These are phyloP conservation scores for Rugosomyces carneus DNA, from an alignment of 1,284 basidiomycete species.

Conservation along the genomic window DNA sequence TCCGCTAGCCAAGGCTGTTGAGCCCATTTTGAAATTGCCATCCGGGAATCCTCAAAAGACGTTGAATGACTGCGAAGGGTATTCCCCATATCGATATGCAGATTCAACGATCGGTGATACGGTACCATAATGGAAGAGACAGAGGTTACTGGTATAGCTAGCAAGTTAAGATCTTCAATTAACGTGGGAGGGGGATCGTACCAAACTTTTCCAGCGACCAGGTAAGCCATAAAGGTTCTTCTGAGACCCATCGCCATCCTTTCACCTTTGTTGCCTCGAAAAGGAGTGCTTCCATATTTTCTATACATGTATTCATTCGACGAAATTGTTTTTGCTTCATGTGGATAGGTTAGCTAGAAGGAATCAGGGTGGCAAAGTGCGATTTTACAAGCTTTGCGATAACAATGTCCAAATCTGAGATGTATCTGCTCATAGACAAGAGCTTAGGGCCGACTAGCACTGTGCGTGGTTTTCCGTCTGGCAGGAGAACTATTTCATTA, in stretches of 20 bases:
- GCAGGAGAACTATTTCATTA: conserved; percentile 54
- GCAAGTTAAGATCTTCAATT: background rate
- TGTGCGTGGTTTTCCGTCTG: conserved; percentile 48
- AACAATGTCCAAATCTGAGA: conserved; percentile 53
- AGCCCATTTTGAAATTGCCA: conserved; percentile 55
- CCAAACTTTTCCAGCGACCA: conserved; percentile 78
- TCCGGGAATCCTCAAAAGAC: conserved; percentile 61
- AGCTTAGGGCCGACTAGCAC: conserved; percentile 59
- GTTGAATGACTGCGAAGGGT: conserved; percentile 57
- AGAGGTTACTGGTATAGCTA: conserved; percentile 39
- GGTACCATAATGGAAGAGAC: conserved; percentile 51
- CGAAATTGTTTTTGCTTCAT: conserved; percentile 62
- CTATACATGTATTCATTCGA: conserved; percentile 54
- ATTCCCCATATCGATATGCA: conserved; percentile 51
- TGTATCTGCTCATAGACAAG: conserved; percentile 56
- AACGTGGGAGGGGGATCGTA: conserved; percentile 24
- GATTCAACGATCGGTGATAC: conserved; percentile 61
- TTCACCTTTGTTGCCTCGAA: conserved; percentile 64
- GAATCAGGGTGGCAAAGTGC: background rate
- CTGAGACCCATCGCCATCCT: conserved; percentile 59
- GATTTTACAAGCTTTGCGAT: conserved; percentile 55
- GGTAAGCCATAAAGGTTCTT: conserved; percentile 71
- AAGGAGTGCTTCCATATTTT: conserved; percentile 56
- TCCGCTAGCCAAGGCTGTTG: conserved; percentile 60
- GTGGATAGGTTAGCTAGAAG: conserved; percentile 5